These are phyloP conservation scores for Trichoderma parareesei DNA, from an alignment of 495 filamentous ascomycete species.

Conservation along the genomic window DNA sequence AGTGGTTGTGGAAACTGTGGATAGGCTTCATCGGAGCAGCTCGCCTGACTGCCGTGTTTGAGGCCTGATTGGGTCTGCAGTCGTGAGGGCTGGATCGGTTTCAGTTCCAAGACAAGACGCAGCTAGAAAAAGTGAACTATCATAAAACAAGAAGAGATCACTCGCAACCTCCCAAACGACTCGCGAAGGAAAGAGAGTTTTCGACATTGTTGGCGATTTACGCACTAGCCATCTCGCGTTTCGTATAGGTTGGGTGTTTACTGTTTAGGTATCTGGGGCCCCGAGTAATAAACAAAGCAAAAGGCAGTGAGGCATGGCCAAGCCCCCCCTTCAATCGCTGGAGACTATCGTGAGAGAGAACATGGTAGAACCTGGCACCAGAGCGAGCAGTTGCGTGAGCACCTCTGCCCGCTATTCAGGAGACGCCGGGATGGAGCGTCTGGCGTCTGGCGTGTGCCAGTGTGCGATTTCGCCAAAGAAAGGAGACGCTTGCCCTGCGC, in stretches of 20 bases:
- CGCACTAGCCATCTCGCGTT: not conserved
- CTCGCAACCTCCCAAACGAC: not conserved
- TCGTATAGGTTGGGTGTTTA: not conserved
- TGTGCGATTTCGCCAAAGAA: not conserved
- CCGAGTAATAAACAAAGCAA: not conserved
- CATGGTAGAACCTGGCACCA: not conserved
- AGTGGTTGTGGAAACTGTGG: not conserved
- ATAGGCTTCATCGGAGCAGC: not conserved
- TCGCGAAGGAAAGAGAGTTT: too few species aligned
- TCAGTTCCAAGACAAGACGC: not conserved
- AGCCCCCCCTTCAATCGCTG: too few species aligned
- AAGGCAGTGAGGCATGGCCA: too few species aligned
- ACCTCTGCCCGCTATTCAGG: not conserved
- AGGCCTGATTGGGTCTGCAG: not conserved
- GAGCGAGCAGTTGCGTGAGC: not conserved
- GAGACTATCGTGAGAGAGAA: too few species aligned
- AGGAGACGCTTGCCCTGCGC: constrained; percentile 2
- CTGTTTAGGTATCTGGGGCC: not conserved
- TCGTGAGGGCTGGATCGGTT: not conserved
- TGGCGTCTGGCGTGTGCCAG: not conserved
- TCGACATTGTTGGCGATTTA: not conserved
- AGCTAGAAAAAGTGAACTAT: not conserved
- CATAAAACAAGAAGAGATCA: not conserved
- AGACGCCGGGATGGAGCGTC: not conserved
- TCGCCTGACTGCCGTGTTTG: not conserved